These are phyloP conservation scores for Pythium apleroticum DNA, from an alignment of 352 stramenopile species.

Conservation along the genomic window DNA sequence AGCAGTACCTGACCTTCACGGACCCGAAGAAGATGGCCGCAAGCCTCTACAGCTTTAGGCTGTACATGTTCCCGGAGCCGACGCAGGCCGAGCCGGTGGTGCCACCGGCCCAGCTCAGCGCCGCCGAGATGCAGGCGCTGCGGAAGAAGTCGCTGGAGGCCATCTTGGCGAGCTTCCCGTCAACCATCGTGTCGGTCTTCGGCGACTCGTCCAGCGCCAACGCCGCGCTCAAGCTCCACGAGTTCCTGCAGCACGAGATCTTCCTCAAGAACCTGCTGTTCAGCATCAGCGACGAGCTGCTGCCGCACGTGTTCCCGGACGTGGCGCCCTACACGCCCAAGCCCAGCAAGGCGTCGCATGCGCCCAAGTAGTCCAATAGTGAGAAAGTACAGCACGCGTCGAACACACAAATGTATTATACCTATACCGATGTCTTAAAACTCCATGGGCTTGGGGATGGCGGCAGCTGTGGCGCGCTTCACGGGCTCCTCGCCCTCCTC, in stretches of 20 bases:
- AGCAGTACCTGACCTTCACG: constrained; percentile 78
- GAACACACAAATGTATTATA: neutral
- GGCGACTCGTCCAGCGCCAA: constrained; percentile 74
- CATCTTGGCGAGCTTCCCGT: constrained; percentile 70
- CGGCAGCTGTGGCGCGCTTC: constrained; percentile 30
- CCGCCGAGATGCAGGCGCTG: constrained; percentile 49
- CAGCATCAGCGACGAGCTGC: constrained; percentile 72
- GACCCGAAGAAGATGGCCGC: constrained; percentile 64
- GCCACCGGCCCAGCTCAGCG: constrained; percentile 20
- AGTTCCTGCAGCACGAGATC: constrained; percentile 87
- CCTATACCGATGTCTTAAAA: neutral
- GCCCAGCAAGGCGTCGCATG: neutral
- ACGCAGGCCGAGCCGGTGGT: neutral
- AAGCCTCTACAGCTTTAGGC: constrained; percentile 49
- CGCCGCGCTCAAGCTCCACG: constrained; percentile 79
- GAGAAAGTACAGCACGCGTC: neutral
- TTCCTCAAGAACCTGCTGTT: constrained; percentile 87
- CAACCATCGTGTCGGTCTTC: constrained; percentile 72
- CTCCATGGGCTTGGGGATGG: constrained; percentile 22
- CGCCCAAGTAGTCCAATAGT: neutral
- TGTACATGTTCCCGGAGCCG: constrained; percentile 60
- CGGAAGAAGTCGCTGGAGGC: constrained; percentile 68
- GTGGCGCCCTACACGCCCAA: constrained; percentile 52
- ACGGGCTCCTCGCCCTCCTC: constrained; percentile 53
- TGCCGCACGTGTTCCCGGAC: constrained; percentile 77